A percentile compares a stretch with the other conserved stretches of the same genome.
phyloP scores from a whole-genome alignment of 2,329 filamentous ascomycete species.

The Alternaria burnsii region DNA sequence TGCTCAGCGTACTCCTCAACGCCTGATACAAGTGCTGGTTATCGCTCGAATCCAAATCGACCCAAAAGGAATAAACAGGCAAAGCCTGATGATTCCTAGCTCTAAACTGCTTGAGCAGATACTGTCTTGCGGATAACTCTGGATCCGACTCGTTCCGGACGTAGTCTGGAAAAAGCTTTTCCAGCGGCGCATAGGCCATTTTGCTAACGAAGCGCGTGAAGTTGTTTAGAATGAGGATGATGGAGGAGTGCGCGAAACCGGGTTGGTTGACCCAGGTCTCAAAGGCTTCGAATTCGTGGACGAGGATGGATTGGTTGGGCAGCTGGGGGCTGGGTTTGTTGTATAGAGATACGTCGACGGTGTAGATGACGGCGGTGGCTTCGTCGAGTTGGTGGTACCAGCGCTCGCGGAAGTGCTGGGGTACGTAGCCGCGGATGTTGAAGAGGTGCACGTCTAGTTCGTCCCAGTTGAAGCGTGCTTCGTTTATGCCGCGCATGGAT shows the following conservation, averaged over 20 bases:
- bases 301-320: conserved; percentile 37
- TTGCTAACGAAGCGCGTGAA: conserved; percentile 47
- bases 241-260: conserved; percentile 37
- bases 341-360: conserved; percentile 45
- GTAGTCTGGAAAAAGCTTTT: conserved; percentile 45
- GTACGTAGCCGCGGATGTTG: conserved; percentile 45
- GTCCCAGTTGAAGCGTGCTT: conserved; percentile 48
- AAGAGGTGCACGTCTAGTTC: conserved; percentile 48
- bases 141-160: conserved; percentile 25
- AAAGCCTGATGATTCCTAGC: conserved; percentile 40
- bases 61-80: conserved; percentile 49
- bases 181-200: conserved; percentile 39
- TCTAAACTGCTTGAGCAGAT: conserved; percentile 44
- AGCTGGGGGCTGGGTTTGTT: conserved; percentile 42
- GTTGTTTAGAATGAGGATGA: conserved; percentile 49
- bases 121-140: conserved; percentile 41
- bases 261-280: conserved; percentile 42
- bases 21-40: conserved; percentile 47
- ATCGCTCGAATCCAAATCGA: conserved; percentile 48
- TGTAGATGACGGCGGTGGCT: conserved; percentile 43
- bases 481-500: conserved; percentile 41
- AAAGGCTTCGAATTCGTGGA: conserved; percentile 44
- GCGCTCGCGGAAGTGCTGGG: conserved; percentile 44
- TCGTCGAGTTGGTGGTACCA: conserved; percentile 51
- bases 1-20: conserved; percentile 46